Percentiles rank a stretch among this genome's conserved stretches.
phyloP scores from a whole-genome alignment of 768 basidiomycete genomes.

The Tricholoma bakamatsutake region DNA sequence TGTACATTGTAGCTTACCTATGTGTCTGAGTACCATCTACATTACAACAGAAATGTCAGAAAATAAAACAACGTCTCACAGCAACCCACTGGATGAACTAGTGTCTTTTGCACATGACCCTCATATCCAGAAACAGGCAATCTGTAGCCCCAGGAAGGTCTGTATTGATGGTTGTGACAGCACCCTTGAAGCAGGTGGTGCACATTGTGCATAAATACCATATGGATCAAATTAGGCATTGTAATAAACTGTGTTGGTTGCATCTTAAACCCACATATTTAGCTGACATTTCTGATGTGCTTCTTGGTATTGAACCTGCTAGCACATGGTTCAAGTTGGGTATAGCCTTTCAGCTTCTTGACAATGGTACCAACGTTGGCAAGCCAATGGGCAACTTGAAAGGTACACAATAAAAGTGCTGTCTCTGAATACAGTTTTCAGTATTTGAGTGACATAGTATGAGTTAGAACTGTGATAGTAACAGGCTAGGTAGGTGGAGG shows the following conservation, averaged over 20 bases:
- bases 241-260: not conserved
- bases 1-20: too few relatives aligned
- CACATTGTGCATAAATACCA: constrained; percentile 4
- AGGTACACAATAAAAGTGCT: not conserved
- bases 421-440: not conserved
- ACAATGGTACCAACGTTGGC: constrained; percentile 4
- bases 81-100: not conserved
- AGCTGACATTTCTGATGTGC: not conserved
- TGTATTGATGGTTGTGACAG: constrained; percentile 4
- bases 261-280: not conserved
- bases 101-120: not conserved
- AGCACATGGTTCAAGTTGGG: not conserved
- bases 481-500: not conserved
- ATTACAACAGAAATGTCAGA: not conserved
- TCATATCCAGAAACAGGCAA: constrained; percentile 4
- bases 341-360: constrained; percentile 1
- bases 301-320: not conserved
- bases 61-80: not conserved
- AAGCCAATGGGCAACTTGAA: not conserved
- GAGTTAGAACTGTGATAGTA: constrained; percentile 1
- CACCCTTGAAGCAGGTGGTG: constrained; percentile 5
- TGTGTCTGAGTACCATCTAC: not conserved
- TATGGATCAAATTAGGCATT: not conserved
- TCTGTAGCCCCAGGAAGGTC: constrained; percentile 6
- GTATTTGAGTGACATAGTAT: constrained; percentile 5